Conservation (phyloP, 1,284 basidiomycete species). For the Cutaneotrichosporon dermatis region DNA sequence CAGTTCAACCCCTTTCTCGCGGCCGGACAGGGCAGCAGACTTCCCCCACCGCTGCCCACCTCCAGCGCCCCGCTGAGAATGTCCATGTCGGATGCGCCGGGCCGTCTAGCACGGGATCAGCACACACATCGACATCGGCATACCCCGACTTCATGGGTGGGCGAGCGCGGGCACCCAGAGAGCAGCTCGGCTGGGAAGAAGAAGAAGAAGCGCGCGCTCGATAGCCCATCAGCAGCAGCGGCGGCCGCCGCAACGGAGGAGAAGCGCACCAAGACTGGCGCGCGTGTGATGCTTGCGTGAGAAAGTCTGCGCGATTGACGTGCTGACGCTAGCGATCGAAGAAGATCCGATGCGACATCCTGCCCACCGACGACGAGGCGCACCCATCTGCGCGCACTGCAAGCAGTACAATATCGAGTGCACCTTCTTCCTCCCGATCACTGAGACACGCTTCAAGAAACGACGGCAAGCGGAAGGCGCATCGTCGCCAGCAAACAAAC, state of each 20-base stretch:
- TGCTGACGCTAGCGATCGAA: slow-evolving; percentile 59
- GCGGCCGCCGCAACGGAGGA: slow-evolving; percentile 19
- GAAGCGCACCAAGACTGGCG: slow-evolving; percentile 46
- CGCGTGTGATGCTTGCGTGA: slow-evolving; percentile 49
- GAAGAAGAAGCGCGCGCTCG: slow-evolving; percentile 28
- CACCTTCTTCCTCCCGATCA: slow-evolving; percentile 95
- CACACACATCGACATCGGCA: no score
- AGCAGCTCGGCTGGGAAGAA: slow-evolving; percentile 1
- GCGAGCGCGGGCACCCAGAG: background rate
- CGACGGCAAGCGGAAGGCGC: slow-evolving; percentile 55
- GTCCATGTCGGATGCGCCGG: background rate
- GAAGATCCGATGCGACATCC: slow-evolving; percentile 66
- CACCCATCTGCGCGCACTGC: slow-evolving; percentile 47
- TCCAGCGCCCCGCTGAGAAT: background rate
- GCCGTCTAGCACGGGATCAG: background rate
- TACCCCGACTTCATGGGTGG: no score
- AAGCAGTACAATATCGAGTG: slow-evolving; percentile 81
- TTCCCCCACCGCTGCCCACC: background rate
- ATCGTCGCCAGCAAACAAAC: slow-evolving; percentile 2
- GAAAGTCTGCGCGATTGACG: slow-evolving; percentile 12
- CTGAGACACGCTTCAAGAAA: slow-evolving; percentile 97
- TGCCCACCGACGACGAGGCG: slow-evolving; percentile 22
- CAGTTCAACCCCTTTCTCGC: slow-evolving; percentile 1
- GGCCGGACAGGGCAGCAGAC: background rate
- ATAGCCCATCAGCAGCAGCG: background rate